Percentiles rank a stretch among this genome's conserved stretches.
These are phyloP conservation scores for Pelargonium fulgidum DNA, from an alignment of 441 rosid species.

Conservation along the genomic window DNA sequence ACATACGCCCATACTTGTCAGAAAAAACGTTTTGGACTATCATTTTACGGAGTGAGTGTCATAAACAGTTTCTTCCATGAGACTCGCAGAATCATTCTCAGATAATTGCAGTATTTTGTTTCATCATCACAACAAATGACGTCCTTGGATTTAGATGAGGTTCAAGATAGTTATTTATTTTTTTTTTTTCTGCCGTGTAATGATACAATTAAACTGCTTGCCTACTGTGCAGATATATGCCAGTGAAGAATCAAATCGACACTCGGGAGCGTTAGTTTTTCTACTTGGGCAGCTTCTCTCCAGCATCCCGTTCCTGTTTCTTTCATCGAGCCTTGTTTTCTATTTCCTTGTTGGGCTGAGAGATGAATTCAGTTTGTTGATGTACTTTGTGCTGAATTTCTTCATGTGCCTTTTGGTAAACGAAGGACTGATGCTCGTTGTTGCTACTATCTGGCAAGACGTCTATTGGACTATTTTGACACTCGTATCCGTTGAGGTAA, in stretches of 20 bases:
- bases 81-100: not conserved
- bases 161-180: not conserved
- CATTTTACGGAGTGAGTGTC: too few relatives aligned
- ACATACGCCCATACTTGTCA: too few relatives aligned
- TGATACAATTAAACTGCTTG: too few relatives aligned
- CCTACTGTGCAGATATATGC: constrained; percentile 53
- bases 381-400: constrained; percentile 97
- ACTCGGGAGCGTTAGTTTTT: constrained; percentile 87
- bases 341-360: constrained; percentile 82
- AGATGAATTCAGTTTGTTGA: constrained; percentile 88
- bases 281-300: constrained; percentile 85
- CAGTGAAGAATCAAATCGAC: constrained; percentile 78
- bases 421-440: constrained; percentile 74
- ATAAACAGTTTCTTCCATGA: not conserved
- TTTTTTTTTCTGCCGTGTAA: not conserved
- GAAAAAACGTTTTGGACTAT: too few relatives aligned
- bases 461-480: constrained; percentile 74
- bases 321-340: constrained; percentile 92
- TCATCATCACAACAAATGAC: not conserved
- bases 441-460: constrained; percentile 66
- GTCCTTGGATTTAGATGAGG: not conserved
- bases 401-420: constrained; percentile 82
- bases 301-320: constrained; percentile 95
- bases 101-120: constrained; percentile 1
- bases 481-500: constrained; percentile 58